phyloP scores from a whole-genome alignment of 2,329 filamentous ascomycete genomes.

The Xylaria multiplex region DNA sequence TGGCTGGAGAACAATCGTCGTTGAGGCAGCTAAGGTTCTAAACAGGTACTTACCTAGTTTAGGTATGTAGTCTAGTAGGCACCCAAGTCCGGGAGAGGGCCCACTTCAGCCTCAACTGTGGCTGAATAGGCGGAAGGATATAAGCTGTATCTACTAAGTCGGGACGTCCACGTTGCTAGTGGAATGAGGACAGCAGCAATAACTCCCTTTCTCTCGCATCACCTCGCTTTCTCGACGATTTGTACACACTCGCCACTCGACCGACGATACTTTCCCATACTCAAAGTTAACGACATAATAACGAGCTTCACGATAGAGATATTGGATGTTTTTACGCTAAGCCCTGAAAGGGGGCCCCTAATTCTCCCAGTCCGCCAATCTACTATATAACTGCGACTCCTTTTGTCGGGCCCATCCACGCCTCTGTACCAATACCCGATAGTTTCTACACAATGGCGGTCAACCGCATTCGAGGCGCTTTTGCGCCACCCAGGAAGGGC shows the following conservation, averaged over 20 bases:
- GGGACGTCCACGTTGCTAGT: conserved; percentile 26
- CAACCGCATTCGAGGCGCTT: conserved; percentile 93
- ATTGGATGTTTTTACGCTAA: conserved; percentile 42
- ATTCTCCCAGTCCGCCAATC: conserved; percentile 34
- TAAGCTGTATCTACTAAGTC: background rate
- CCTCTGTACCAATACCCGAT: conserved; percentile 24
- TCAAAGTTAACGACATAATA: background rate
- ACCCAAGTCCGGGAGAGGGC: background rate
- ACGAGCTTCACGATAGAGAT: conserved; percentile 2
- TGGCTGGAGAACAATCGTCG: conserved; percentile 12
- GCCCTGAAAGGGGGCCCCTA: conserved; percentile 46
- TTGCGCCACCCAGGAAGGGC: conserved; percentile 92
- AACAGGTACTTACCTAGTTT: no score
- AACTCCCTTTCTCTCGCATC: conserved; percentile 2
- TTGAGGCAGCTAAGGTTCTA: background rate
- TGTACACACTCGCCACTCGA: background rate
- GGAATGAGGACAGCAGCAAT: conserved; percentile 9
- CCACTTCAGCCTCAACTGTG: conserved; percentile 26
- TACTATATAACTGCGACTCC: conserved; percentile 21
- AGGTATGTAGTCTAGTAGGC: background rate
- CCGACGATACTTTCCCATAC: background rate
- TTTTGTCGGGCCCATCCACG: conserved; percentile 9
- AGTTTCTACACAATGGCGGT: conserved; percentile 77
- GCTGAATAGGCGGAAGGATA: conserved; percentile 11
- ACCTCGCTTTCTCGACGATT: conserved; percentile 11